A percentile compares a stretch with the other conserved stretches of the same genome.
phyloP scores from a whole-genome alignment of 345 rosid genomes.

The Reutealis trisperma region DNA sequence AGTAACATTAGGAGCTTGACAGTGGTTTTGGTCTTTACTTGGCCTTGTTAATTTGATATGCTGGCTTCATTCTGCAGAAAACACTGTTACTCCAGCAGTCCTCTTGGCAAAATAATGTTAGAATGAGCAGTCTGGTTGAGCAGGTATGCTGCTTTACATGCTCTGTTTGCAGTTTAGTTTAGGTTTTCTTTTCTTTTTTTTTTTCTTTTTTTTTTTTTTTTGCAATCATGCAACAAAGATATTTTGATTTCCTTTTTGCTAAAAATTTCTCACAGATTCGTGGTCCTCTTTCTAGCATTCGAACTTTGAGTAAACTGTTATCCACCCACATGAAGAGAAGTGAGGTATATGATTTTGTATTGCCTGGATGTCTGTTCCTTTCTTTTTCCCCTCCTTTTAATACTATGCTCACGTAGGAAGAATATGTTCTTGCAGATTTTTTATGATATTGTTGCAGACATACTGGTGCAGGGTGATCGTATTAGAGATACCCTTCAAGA shows the following conservation, averaged over 20 bases:
- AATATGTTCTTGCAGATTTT: constrained; percentile 49
- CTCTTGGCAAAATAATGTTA: constrained; percentile 85
- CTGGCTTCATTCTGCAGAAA: constrained; percentile 45
- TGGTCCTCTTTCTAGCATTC: constrained; percentile 78
- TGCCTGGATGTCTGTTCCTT: constrained; percentile 7
- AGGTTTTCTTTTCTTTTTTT: no score
- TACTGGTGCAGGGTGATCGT: constrained; percentile 68
- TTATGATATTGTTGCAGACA: constrained; percentile 79
- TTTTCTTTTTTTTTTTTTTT: no score
- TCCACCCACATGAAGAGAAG: constrained; percentile 68
- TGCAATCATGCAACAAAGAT: constrained; percentile 9
- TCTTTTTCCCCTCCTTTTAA: background rate
- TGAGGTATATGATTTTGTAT: constrained; percentile 52
- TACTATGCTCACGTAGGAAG: constrained; percentile 9
- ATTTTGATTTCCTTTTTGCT: constrained; percentile 13
- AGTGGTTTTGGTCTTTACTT: background rate
- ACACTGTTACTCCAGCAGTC: constrained; percentile 81
- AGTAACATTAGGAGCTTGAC: background rate
- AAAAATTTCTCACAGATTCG: constrained; percentile 55
- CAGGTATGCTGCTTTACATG: constrained; percentile 51
- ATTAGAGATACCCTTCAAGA: constrained; percentile 73
- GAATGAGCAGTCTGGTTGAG: constrained; percentile 86
- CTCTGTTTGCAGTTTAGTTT: background rate
- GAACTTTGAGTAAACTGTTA: constrained; percentile 76
- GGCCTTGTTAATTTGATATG: constrained; percentile 9